Conservation (phyloP, 257 asterid species). For the Solanum paucissectum region DNA sequence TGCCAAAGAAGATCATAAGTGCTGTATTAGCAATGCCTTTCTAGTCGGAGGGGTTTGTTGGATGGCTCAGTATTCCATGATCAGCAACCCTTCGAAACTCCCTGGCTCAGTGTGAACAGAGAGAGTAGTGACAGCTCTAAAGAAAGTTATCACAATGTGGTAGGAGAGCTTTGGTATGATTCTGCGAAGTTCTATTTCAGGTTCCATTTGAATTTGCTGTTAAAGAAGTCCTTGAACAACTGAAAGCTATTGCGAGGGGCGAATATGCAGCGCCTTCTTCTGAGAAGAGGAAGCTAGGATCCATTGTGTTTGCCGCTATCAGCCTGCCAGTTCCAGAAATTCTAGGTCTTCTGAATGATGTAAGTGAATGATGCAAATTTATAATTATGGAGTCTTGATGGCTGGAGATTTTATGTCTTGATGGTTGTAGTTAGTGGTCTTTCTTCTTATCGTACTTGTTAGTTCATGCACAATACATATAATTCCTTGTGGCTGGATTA, state of each 20-base stretch:
- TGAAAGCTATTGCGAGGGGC: conserved; percentile 65
- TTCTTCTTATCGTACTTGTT: neutral
- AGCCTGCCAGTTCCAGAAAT: conserved; percentile 64
- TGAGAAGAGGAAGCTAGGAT: conserved; percentile 55
- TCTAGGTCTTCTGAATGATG: conserved; percentile 35
- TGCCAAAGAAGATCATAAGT: neutral
- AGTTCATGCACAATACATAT: neutral
- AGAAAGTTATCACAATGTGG: neutral
- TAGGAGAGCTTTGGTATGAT: neutral
- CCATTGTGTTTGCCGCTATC: conserved; percentile 74
- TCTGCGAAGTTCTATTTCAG: conserved; percentile 21
- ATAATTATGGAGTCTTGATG: neutral
- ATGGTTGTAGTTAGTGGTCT: neutral
- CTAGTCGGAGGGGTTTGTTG: neutral
- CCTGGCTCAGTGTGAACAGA: neutral
- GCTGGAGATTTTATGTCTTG: neutral
- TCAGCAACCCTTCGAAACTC: neutral
- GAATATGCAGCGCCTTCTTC: conserved; percentile 53
- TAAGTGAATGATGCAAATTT: conserved; percentile 20
- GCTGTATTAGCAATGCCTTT: neutral
- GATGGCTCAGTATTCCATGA: neutral
- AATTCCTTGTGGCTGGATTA: neutral
- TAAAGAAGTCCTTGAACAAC: conserved; percentile 51
- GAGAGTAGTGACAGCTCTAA: neutral
- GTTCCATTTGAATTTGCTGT: conserved; percentile 66